Evolutionary conservation across 352 stramenopile genomes (phyloP), one percentile per base, ranked within the genome.

Genomic region (Globisporangium acanthophoron): DNA sequence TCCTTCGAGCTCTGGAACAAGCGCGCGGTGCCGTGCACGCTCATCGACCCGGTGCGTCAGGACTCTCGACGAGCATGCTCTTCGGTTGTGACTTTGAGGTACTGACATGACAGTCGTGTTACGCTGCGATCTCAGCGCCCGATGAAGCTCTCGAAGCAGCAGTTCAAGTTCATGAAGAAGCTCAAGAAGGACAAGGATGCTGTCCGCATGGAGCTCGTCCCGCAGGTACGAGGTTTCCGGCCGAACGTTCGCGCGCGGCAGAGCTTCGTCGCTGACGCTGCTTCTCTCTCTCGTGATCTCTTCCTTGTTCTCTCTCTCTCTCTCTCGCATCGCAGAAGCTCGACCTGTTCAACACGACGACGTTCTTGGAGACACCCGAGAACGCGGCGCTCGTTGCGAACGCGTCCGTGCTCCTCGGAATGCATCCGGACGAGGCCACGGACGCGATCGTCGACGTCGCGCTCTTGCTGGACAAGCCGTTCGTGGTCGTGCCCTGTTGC

Each of bases 401-500:
- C 58, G 73, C 83, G 35, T 96, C 88, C 5, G 53, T 97, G 29
- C 76, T 98, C 35, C 65, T 97, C 4, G 94, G 94, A 0, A 97
- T 98, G 85, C 94, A 98, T 61, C 93, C 94, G 18, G 96, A 99
- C 65, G 90, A 96, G 62, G 96, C 96, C 6, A 98, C 96, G 0
- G 96, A 98, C 63, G 78, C 85, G 5, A 98, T 98, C 64, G 78
- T 98, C 3, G 89, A 98, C 67, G 76, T 92, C 21, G 94, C 95
- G 4, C 64, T 98, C 29, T 52, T 73, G 50, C 87, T 92, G 61
- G 66, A 85, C 56, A 98, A 98, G 58, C 87, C 94, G 0, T 98
- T 98, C 72, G 92, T 95, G 3, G 76, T 99, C 11, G 94, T 98
- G n/a, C 96, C 96, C 0, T 99, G 96, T 61, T 98, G 95, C 64